These are phyloP conservation scores for Marasmius fiardii DNA, from an alignment of 1,284 basidiomycete species.

Conservation along the genomic window DNA sequence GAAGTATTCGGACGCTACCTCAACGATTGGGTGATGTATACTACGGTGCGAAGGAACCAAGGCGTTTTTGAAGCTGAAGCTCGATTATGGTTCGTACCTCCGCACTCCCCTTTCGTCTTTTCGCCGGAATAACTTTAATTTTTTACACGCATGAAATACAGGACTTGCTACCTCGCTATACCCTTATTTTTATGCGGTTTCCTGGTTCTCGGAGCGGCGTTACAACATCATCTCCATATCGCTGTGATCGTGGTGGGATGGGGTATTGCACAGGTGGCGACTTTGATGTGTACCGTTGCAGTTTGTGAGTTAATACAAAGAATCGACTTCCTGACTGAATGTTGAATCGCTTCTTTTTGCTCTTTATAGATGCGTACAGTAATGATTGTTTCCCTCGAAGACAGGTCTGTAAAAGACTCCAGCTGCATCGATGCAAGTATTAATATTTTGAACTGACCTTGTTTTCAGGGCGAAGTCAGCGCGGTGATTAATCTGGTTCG, in stretches of 20 bases:
- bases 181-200: conserved; percentile 45
- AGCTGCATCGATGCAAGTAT: neutral
- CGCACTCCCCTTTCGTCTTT: neutral
- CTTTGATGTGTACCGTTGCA: conserved; percentile 4
- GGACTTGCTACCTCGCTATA: conserved; percentile 44
- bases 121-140: neutral
- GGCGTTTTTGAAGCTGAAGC: conserved; percentile 51
- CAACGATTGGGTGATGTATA: conserved; percentile 44
- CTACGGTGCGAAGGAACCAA: conserved; percentile 37
- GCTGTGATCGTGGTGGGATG: conserved; percentile 42
- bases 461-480: conserved; percentile 43
- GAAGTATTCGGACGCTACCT: conserved; percentile 46
- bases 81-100: conserved; percentile 40
- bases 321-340: neutral
- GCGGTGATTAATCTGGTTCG: conserved; percentile 48
- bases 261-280: conserved; percentile 36
- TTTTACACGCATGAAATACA: conserved; percentile 14
- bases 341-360: neutral
- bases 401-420: conserved; percentile 22
- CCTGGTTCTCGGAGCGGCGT: conserved; percentile 36
- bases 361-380: conserved; percentile 22
- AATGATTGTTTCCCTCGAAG: conserved; percentile 31
- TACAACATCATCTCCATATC: conserved; percentile 36
- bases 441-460: no score
- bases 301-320: no score